These are phyloP conservation scores for Candida wancherniae DNA, from an alignment of 805 yeast species.

Conservation along the genomic window DNA sequence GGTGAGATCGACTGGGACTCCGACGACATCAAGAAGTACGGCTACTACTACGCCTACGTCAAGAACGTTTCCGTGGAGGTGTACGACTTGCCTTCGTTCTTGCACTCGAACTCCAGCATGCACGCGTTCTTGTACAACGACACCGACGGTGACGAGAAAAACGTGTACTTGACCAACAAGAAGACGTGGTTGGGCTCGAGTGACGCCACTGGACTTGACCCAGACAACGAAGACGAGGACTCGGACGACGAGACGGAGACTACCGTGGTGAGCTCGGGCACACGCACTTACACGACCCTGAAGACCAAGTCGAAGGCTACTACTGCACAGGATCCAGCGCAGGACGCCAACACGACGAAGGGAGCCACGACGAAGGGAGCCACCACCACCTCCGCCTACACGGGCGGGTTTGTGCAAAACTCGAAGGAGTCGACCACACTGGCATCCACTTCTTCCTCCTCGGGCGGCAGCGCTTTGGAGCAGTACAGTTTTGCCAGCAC, in stretches of 20 bases:
- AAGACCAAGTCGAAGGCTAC: constrained; percentile 11
- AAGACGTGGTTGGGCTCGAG: constrained; percentile 53
- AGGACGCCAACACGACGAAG: constrained; percentile 10
- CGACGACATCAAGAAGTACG: constrained; percentile 63
- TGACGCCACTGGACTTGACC: constrained; percentile 66
- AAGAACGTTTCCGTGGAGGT: constrained; percentile 59
- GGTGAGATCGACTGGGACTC: constrained; percentile 83
- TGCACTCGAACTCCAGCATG: constrained; percentile 50
- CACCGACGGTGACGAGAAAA: constrained; percentile 32
- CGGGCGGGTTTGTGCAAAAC: constrained; percentile 39
- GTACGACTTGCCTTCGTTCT: constrained; percentile 65
- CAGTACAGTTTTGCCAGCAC: constrained; percentile 5
- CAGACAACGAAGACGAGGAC: constrained; percentile 30
- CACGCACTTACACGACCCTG: constrained; percentile 16
- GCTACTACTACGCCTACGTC: constrained; percentile 74
- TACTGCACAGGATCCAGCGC: constrained; percentile 9
- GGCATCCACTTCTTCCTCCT: constrained; percentile 9
- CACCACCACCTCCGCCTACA: constrained; percentile 17
- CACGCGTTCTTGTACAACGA: constrained; percentile 42
- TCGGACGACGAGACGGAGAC: constrained; percentile 14
- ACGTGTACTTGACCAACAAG: constrained; percentile 58
- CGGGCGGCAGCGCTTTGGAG: constrained; percentile 1
- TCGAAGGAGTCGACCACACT: constrained; percentile 2
- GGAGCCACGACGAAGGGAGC: constrained; percentile 9
- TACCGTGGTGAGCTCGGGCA: constrained; percentile 16